These are phyloP conservation scores for Microdochium trichocladiopsis DNA, from an alignment of 2,329 filamentous ascomycete species.

Conservation along the genomic window DNA sequence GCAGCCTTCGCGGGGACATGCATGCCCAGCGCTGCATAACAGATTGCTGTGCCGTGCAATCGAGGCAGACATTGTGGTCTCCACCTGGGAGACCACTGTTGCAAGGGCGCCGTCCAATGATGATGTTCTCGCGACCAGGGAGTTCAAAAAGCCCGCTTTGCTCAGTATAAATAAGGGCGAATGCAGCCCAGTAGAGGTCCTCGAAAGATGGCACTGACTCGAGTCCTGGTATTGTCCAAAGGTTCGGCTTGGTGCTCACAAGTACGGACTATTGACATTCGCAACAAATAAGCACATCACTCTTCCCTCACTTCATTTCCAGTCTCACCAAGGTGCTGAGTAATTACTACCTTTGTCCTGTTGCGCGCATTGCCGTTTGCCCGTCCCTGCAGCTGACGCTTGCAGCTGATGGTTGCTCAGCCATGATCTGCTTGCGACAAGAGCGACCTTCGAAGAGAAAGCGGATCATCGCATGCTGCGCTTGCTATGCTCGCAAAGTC, in stretches of 20 bases:
- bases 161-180: not conserved
- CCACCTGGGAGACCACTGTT: not conserved
- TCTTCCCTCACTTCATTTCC: not conserved
- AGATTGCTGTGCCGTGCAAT: not conserved
- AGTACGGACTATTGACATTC: not conserved
- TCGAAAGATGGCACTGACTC: not conserved
- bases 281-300: not conserved
- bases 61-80: not conserved
- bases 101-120: not conserved
- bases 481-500: not conserved
- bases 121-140: not conserved
- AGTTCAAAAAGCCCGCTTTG: not conserved
- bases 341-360: not conserved
- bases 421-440: not conserved
- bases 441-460: not conserved
- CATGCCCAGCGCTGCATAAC: not conserved
- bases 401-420: not conserved
- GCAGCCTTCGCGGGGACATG: not conserved
- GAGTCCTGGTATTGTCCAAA: not conserved
- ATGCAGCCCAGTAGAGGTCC: not conserved
- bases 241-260: not conserved
- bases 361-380: not conserved
- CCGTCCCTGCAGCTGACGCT: not conserved
- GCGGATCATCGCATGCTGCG: not conserved
- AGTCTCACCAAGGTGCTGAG: not conserved